Base-by-base conservation (phyloP, 2,329 filamentous ascomycete genomes). In the Cadophora gregata region DNA sequence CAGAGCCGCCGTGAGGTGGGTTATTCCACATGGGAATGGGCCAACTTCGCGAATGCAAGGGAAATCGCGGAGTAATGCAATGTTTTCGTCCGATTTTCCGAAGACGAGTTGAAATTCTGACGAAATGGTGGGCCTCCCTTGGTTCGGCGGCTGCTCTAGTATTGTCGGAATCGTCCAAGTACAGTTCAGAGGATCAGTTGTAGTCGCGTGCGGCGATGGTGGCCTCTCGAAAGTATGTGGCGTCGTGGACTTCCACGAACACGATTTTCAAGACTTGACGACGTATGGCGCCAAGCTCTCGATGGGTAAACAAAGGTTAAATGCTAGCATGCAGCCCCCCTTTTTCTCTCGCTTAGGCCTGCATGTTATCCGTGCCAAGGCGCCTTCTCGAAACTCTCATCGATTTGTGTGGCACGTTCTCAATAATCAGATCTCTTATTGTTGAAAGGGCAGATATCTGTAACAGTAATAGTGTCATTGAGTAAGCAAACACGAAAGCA, bases 41-140 rank as follows among this genome's bases (percentile, higher is more conserved):
- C 3, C 5, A 25, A 29, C 24, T 61, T 65, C 31, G 31, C 31
- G 31, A 21, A 75, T 70, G 66, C 77, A 78, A 14, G 77, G 77
- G 5, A 79, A 71, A 55, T 75, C 71, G 24, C 69, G 68, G 29
- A 78, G 74, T 10, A 79, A 72, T 50, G 67, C 66, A 27, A 76
- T 66, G 12, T 78, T 76, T 58, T 74, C 68, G 31, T 55, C 76
- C 68, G 19, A 74, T 70, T 58, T 78, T 78, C 16, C 70, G 69
- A 10, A 71, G 59, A 27, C 53, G 9, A 33, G n/a, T n/a, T 24
- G 42, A 50, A 10, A 27, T 10, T 38, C 45, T 31, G 27, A 33
- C 16, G 36, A 60, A 36, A 77, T 72, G 10, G 65, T 64, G 29
- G 75, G 74, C 75, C 76, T 77, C 42, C 75, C 75, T 29, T 62